Conservation (phyloP, 1,139 yeast genomes). For the Sugiyamaella japonica region DNA sequence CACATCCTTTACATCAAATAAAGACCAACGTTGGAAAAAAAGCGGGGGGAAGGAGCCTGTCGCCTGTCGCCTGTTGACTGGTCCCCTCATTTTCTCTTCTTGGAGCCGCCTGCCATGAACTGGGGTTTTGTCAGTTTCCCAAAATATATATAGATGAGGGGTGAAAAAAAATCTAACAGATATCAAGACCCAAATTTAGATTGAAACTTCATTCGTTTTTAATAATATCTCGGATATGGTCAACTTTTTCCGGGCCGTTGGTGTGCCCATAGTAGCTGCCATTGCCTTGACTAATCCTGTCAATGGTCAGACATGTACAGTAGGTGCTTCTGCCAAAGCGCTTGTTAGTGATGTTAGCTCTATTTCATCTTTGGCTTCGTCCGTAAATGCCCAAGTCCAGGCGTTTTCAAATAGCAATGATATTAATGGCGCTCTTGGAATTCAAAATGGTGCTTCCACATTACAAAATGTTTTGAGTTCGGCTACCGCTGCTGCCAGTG, state of each 20-base stretch:
- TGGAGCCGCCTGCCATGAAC: no score
- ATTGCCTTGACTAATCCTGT: not conserved
- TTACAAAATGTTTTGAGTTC: not conserved
- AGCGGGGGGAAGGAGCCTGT: not conserved
- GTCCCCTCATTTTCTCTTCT: no score
- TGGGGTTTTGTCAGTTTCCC: no score
- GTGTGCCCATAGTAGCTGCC: not conserved
- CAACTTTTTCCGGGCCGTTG: not conserved
- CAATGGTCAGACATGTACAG: not conserved
- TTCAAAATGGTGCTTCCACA: constrained; percentile 2
- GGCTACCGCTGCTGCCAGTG: constrained; percentile 16
- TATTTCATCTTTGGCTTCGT: not conserved
- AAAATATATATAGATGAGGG: no score
- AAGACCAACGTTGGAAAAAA: not conserved
- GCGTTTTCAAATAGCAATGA: not conserved
- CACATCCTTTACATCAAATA: not conserved
- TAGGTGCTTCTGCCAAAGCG: not conserved
- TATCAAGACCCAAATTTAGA: not conserved
- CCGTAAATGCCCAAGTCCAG: not conserved
- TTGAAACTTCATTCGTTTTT: not conserved
- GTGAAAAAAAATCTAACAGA: no score
- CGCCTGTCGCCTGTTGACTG: not conserved
- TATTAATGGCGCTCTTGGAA: constrained; percentile 6
- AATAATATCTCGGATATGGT: not conserved
- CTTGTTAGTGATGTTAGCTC: not conserved